phyloP scores from a whole-genome alignment of 2,329 filamentous ascomycete species.

The Pyrenochaeta sp. region DNA sequence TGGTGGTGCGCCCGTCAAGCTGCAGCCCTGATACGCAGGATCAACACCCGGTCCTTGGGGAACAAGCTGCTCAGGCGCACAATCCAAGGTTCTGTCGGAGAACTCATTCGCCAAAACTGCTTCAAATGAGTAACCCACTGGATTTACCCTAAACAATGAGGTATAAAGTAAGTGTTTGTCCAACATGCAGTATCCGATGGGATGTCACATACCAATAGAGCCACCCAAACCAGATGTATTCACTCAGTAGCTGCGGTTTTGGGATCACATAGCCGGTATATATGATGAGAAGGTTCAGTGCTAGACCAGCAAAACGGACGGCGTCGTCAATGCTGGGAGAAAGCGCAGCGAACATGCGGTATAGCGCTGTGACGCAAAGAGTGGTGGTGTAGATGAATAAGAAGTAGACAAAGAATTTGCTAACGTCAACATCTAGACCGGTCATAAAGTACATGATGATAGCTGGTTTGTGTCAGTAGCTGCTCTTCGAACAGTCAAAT shows the following conservation, averaged over 20 bases:
- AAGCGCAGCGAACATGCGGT: conserved; percentile 71
- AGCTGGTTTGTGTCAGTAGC: conserved; percentile 18
- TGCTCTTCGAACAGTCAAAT: not conserved
- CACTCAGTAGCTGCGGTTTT: conserved; percentile 64
- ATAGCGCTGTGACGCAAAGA: conserved; percentile 69
- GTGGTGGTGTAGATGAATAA: conserved; percentile 71
- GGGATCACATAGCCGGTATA: conserved; percentile 75
- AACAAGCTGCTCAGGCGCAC: conserved; percentile 66
- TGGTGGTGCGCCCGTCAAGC: conserved; percentile 65
- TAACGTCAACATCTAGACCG: conserved; percentile 64
- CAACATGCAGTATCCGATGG: not conserved
- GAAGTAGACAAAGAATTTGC: conserved; percentile 73
- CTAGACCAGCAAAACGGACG: conserved; percentile 70
- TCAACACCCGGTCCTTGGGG: conserved; percentile 65
- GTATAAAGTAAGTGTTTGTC: not conserved
- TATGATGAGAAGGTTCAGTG: conserved; percentile 69
- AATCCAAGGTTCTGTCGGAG: conserved; percentile 64
- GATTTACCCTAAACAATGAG: conserved; percentile 47
- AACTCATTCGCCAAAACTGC: conserved; percentile 74
- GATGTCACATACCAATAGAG: conserved; percentile 37
- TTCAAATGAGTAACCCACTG: conserved; percentile 70
- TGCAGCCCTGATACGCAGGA: conserved; percentile 68
- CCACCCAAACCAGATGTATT: conserved; percentile 71
- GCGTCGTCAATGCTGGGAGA: conserved; percentile 72
- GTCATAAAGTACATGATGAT: conserved; percentile 74